Evolutionary conservation across 2,329 filamentous ascomycete species (phyloP), one percentile per base, ranked within the genome.

Genomic region (Cladorrhinum sp.): DNA sequence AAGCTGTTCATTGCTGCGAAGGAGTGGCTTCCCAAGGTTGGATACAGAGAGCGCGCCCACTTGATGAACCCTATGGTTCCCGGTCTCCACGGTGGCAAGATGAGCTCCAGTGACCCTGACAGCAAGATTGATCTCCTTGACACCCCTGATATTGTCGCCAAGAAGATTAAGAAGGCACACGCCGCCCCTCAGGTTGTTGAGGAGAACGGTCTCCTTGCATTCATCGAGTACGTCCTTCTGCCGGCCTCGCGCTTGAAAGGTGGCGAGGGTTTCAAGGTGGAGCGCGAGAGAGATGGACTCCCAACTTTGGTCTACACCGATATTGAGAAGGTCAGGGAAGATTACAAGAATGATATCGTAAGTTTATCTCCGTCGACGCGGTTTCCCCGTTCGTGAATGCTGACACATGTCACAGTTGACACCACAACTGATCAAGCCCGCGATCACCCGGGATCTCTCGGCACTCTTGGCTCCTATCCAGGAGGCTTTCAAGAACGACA

Each of bases 101-200:
- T 96, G 92, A 88, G 85, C 70, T 84, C 87, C n/a, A 89, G 85
- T 69, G 85, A 88, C 62, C 76, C 85, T 61, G 88, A 93, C 74
- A 91, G 86, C 71, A 97, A 97, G 78, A 96, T 98, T 66, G 95
- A 98, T 71, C 81, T 98, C n/a, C 84, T 98, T 18, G 95, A 98
- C 71, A 67, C 83, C 0, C 79, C 89, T 0, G 91, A 96, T 0
- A 76, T 78, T 1, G 89, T 98, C 13, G 79, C 82, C 67, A 92
- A 89, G 80, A 96, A 96, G 81, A 80, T 96, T 57, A 87, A 87
- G 71, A 97, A 97, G 76, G 92, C 93, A 0, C 85, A 89, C 64
- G 90, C 90, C 22, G 84, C 85, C 16, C 92, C 92, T 29, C 86
- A 86, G 70, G 81, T 89, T 24, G 81, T 91, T 3, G 91, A 96